Evolutionary conservation across 1,139 yeast genomes (phyloP), one percentile per base, ranked within the genome.

Genomic region (Geotrichum phurueaensis): DNA sequence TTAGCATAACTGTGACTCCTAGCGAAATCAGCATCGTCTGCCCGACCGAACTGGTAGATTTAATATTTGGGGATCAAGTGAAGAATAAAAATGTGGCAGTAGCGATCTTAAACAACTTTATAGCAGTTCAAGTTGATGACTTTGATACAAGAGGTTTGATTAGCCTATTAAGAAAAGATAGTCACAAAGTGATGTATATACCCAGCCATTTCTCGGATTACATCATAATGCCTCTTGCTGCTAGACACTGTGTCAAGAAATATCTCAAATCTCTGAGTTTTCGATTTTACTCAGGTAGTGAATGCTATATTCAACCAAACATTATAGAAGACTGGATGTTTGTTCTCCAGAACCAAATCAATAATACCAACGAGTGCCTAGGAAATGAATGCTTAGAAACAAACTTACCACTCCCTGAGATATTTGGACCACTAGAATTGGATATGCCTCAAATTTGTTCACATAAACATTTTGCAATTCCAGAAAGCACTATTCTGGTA

Each of bases 1-100:
- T 82, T 65, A 85, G 81, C 66, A 75, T 83, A 53, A 84, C 86
- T 1, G 77, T 81, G 62, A 82, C 85, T 1, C 86, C 86, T 0
- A 65, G 71, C 15, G 86, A 83, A 65, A 80, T 85, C 66, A 81
- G 86, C 0, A 74, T 83, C 10, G 81, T 83, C 10, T 80, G 84
- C 60, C 77, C 84, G 1, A 67, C 76, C 5, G 69, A 68, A 18
- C 66, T 78, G 10, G 74, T 81, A 67, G 67, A 69, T 2, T 63
- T 66, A 18, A 64, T 78, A 5, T 82, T 83, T 66, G 68, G 68
- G 3, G 71, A 75, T 48, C 77, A 79, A 0, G 70, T 81, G 51
- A 62, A 67, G 0, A 33, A n/a, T 13, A 36, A 31, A 4, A 33
- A 10, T 18, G 27, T 6, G 20, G 47, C 20, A 39, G 47, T 39